Base-by-base conservation (phyloP, 306 rosid genomes). In the Morella rubra region DNA sequence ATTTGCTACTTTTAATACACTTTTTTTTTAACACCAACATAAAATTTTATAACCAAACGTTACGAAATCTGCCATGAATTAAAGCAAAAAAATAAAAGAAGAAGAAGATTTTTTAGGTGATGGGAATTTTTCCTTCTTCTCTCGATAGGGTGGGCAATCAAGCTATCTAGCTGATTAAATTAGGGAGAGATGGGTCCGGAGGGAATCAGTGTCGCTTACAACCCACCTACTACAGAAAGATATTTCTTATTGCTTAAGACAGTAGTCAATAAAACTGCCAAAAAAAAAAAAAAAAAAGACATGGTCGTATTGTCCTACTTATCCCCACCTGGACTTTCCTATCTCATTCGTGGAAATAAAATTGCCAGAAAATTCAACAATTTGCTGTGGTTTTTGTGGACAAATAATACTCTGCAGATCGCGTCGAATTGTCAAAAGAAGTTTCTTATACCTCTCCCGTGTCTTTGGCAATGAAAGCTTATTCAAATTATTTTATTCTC, bases 381-480 rank as follows among this genome's bases (percentile, higher is more conserved):
- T 22, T 27, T 65, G 56, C 60, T 7, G 27, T n/a, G 20, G n/a
- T 58, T 4, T 60, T 32, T 65, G 79, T 40, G 52, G 72, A 27
- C 44, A 16, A 75, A 75, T 41, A 12, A 24, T 22, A 8, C 8
- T 12, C 8, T 7, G 40, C 10, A 40, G 49, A 22, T 12, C 32
- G 14, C 8, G 11, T 24, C 44, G 69, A 65, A 32, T 15, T 20
- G 19, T 65, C 42, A 3, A 40, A 22, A 68, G 79, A 79, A 72
- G 37, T 72, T 71, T 51, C 80, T 55, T n/a, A 5, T 40, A 40
- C 16, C 66, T 8, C 11, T 54, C 80, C 40, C 82, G 75, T 79
- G 88, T 51, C 53, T 19, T 22, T 76, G 79, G 62, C 72, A 80
- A 62, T 42, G 70, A 80, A 72, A 44, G 42, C 2, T n/a, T 4